Base-by-base conservation (phyloP, 1,284 basidiomycete genomes). In the Singerocomus inundabilis region DNA sequence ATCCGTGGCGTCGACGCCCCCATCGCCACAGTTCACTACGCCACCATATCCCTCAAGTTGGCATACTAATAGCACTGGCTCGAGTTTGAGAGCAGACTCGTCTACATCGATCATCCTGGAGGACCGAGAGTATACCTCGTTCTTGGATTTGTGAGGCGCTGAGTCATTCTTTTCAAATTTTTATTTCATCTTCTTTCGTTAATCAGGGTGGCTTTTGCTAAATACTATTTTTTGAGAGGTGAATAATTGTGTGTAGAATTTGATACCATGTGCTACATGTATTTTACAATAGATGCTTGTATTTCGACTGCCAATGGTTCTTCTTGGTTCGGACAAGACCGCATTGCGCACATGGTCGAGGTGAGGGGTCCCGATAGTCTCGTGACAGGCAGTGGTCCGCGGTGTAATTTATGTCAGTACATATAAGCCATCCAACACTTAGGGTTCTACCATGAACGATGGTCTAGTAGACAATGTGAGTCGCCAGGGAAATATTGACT, bases 91-190 rank as follows among this genome's bases (percentile, higher is more conserved):
- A 25, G 16, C n/a, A 10, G 28, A 3, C 13, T 39, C 50, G 25
- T 12, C 41, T 16, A 13, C 46, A 16, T 43, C 63, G 7, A 37
- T 49, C 21, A 46, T 62, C 18, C 41, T 39, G 21, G 56, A 65
- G 37, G 47, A 53, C 16, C 37, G 7, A 26, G 60, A 68, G 32
- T 68, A 65, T 47, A 51, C 68, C 10, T 65, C 63, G 13, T 65
- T 65, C 16, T 47, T 69, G 47, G 63, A 65, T 3, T 28, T 65
- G 12, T 63, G 51, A 64, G 18, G 16, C 8, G n/a, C 8, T 16
- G 28, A 1, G 7, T 33, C 21, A 33, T 21, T 8, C 16, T 41
- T 21, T 21, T 21, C 21, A 21, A 21, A 5, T 10, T 6, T 28
- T 54, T 29, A n/a, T 34, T 13, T 35, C 3, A 6, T 25, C 31